Evolutionary conservation across 148 eudicot species (phyloP).

Genomic region (Rheum nobile): DNA sequence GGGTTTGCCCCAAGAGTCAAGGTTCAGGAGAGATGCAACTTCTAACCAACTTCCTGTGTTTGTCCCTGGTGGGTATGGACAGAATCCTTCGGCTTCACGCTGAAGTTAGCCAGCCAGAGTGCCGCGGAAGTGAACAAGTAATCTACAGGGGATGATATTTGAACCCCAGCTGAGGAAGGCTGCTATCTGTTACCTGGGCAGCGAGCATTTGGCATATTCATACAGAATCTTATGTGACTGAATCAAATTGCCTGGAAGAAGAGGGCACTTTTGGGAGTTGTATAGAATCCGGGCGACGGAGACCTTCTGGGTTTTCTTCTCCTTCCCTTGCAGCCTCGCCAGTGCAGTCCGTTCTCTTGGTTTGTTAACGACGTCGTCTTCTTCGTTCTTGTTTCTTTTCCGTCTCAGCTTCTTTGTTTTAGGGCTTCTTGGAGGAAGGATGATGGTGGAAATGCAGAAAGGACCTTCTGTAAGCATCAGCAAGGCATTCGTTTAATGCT

Average conservation of each 20-base stretch:
- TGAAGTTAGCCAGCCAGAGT: neutral
- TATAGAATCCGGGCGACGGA: neutral
- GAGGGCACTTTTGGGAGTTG: neutral
- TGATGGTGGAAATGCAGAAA: neutral
- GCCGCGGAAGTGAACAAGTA: neutral
- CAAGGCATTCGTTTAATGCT: neutral
- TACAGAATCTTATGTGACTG: no score
- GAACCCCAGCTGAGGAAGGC: neutral
- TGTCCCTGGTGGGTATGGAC: constrained; percentile 65
- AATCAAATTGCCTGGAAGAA: neutral
- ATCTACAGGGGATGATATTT: neutral
- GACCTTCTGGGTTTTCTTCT: neutral
- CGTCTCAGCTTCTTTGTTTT: neutral
- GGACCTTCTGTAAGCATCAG: neutral
- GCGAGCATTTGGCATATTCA: no score
- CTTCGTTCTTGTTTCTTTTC: neutral
- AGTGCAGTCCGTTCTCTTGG: neutral
- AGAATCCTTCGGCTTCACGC: constrained; percentile 19
- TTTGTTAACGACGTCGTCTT: neutral
- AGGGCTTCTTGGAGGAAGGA: neutral
- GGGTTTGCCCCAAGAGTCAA: constrained; percentile 6
- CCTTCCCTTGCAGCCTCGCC: neutral
- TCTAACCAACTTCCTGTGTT: constrained; percentile 70
- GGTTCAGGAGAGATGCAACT: neutral
- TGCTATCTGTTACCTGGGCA: no score